phyloP scores from a whole-genome alignment of 2,329 filamentous ascomycete genomes.

The Alternaria atra region DNA sequence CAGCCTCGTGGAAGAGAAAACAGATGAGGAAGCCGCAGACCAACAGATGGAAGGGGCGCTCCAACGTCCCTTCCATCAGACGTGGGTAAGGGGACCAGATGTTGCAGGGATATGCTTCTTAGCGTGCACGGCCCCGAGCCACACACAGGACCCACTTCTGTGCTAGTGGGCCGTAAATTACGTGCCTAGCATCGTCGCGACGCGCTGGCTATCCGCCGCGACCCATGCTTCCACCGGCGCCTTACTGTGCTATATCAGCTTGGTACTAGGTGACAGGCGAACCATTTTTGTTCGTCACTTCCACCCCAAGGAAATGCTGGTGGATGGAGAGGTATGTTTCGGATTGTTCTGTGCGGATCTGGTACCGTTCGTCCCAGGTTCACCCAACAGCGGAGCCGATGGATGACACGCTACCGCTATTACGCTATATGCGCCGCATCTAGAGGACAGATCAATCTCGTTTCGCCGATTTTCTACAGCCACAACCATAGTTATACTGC shows the following conservation, averaged over 20 bases:
- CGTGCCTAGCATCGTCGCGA: constrained; percentile 22
- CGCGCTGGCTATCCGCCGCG: constrained; percentile 18
- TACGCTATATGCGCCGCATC: constrained; percentile 27
- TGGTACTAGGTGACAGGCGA: background rate
- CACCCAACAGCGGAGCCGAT: constrained; percentile 31
- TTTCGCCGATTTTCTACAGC: constrained; percentile 8
- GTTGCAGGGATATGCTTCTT: constrained; percentile 5
- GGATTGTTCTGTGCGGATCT: constrained; percentile 22
- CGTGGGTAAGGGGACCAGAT: constrained; percentile 21
- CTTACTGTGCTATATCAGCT: background rate
- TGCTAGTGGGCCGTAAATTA: constrained; percentile 24
- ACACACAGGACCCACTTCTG: constrained; percentile 8
- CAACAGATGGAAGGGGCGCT: constrained; percentile 35
- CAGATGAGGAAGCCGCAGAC: constrained; percentile 34
- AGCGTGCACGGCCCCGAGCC: background rate
- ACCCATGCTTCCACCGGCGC: constrained; percentile 4
- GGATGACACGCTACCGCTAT: constrained; percentile 19
- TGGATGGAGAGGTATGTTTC: background rate
- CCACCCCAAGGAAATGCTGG: background rate
- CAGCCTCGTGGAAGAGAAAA: constrained; percentile 30
- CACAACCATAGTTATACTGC: background rate
- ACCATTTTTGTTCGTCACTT: background rate
- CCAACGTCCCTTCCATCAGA: constrained; percentile 34
- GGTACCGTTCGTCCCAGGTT: constrained; percentile 36
- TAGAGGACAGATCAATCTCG: constrained; percentile 25